Conservation (phyloP, 192 early-diverging fungal species). For the Obelidium mucronatum region DNA sequence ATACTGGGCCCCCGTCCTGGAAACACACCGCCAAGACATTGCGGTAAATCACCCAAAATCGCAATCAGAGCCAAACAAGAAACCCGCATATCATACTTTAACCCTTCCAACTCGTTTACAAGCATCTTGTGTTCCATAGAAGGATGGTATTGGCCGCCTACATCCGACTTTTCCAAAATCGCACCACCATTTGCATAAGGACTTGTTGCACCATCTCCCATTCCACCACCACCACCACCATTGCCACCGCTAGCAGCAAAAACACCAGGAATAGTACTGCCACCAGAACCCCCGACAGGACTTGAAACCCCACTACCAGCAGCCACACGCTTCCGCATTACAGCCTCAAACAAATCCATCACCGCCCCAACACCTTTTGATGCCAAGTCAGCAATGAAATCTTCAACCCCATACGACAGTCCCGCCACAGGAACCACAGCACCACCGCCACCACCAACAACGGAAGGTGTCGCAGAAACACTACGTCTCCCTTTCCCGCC, state of each 20-base stretch:
- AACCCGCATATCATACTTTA: constrained; percentile 8
- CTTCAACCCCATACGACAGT: constrained; percentile 4
- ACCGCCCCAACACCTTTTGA: constrained; percentile 5
- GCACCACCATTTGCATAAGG: too few species aligned
- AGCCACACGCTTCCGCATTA: constrained; percentile 4
- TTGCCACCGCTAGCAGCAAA: not conserved
- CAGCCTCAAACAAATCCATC: not conserved
- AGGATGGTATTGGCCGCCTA: too few species aligned
- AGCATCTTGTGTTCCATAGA: constrained; percentile 18
- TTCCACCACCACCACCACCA: not conserved
- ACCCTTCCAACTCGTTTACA: not conserved
- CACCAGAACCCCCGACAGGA: not conserved
- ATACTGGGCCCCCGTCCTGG: too few species aligned
- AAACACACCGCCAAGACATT: not conserved
- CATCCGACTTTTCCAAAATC: not conserved
- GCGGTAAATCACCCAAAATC: not conserved
- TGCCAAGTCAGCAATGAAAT: constrained; percentile 10
- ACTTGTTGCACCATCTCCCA: too few species aligned
- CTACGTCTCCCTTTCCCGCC: not conserved
- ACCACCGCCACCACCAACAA: not conserved
- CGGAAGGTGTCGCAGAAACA: not conserved
- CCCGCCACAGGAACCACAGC: not conserved
- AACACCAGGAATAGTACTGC: not conserved
- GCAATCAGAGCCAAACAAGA: constrained; percentile 6
- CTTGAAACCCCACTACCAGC: not conserved